Percentiles rank a stretch among this genome's conserved stretches.
Evolutionary conservation across 2,329 filamentous ascomycete species (phyloP).

Genomic region (Hypoxylon sp.): DNA sequence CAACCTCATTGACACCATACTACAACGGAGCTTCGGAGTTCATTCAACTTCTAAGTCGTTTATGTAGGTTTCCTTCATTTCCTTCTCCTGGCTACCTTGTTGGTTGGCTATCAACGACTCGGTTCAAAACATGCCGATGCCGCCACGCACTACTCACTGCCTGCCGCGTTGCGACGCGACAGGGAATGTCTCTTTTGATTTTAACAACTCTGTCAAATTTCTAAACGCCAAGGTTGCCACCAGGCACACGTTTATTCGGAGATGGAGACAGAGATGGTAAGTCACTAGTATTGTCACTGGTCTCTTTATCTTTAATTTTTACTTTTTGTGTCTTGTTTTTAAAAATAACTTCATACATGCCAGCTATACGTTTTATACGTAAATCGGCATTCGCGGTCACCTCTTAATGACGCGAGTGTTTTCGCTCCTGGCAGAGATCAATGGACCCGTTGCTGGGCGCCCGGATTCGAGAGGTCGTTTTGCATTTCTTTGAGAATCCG

Average conservation of each 20-base stretch:
- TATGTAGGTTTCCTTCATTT: conserved; percentile 34
- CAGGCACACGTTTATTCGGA: conserved; percentile 6
- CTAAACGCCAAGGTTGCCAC: conserved; percentile 17
- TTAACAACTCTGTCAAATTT: conserved; percentile 12
- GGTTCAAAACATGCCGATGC: conserved; percentile 24
- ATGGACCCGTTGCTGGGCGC: conserved; percentile 70
- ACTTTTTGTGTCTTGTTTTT: background rate
- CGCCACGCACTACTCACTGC: conserved; percentile 7
- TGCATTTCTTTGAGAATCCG: conserved; percentile 67
- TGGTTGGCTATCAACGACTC: conserved; percentile 26
- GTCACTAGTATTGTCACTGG: conserved; percentile 16
- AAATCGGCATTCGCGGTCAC: conserved; percentile 66
- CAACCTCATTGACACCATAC: conserved; percentile 26
- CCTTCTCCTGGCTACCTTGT: conserved; percentile 21
- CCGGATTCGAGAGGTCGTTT: conserved; percentile 69
- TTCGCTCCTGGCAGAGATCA: conserved; percentile 70
- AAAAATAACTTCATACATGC: conserved; percentile 37
- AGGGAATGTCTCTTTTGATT: background rate
- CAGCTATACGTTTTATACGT: conserved; percentile 53
- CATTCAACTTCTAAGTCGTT: conserved; percentile 28
- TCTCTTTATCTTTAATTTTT: background rate
- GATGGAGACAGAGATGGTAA: conserved; percentile 16
- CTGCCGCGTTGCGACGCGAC: conserved; percentile 12
- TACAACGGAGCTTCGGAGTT: conserved; percentile 37
- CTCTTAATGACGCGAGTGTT: conserved; percentile 65